A percentile compares a stretch with the other conserved stretches of the same genome.
Conservation (phyloP, 176 grass and related monocot genomes). For the Triticum timopheevii region DNA sequence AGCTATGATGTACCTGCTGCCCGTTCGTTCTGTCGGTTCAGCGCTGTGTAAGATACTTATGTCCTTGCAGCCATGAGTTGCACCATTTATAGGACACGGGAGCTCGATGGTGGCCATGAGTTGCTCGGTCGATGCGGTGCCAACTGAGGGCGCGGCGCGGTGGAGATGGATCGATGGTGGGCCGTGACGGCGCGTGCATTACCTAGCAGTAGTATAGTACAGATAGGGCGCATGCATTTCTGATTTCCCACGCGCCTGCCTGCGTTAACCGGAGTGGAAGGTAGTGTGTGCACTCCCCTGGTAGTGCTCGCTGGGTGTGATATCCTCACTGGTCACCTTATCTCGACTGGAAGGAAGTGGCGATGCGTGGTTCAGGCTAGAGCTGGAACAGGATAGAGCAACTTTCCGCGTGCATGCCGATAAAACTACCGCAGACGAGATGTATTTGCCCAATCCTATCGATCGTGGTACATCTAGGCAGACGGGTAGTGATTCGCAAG, state of each 20-base stretch:
- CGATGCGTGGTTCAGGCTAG: background rate
- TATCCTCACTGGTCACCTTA: background rate
- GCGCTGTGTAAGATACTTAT: background rate
- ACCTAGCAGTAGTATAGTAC: background rate
- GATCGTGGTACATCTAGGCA: too few relatives aligned
- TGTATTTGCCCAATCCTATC: too few relatives aligned
- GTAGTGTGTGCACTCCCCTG: background rate
- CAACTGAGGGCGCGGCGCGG: background rate
- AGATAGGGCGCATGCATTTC: background rate
- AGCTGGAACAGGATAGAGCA: background rate
- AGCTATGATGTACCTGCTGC: too few relatives aligned
- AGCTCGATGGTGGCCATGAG: too few relatives aligned
- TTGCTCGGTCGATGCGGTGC: background rate
- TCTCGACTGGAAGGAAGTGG: constrained; percentile 22
- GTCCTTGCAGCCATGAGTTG: background rate
- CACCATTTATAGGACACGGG: constrained; percentile 2
- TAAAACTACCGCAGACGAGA: background rate
- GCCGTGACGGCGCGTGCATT: constrained; percentile 6
- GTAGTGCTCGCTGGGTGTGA: constrained; percentile 14
- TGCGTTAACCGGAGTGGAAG: background rate
- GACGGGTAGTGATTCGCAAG: too few relatives aligned
- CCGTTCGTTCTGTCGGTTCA: background rate
- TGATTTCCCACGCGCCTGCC: background rate
- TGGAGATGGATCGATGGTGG: background rate
- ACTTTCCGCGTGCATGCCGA: background rate